A percentile compares a stretch with the other conserved stretches of the same genome.
These are phyloP conservation scores for Penicillium herquei DNA, from an alignment of 495 filamentous ascomycete species.

Conservation along the genomic window DNA sequence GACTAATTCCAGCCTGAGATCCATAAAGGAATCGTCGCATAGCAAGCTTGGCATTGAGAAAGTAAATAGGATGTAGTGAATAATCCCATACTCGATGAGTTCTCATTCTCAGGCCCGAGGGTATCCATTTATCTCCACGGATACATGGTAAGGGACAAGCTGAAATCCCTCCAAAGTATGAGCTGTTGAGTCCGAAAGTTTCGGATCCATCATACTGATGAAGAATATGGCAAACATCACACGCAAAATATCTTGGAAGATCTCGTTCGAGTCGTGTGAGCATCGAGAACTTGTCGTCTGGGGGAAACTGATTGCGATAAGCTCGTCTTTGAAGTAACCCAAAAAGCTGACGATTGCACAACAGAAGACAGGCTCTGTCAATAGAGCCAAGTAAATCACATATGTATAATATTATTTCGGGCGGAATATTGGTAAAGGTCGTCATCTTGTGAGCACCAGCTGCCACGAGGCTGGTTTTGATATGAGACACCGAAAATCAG, in stretches of 20 bases:
- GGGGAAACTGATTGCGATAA: not conserved
- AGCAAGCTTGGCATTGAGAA: not conserved
- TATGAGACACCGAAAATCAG: no score
- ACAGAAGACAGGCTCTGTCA: not conserved
- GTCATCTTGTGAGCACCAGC: not conserved
- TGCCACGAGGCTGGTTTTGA: no score
- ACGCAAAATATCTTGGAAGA: slow-evolving; percentile 1
- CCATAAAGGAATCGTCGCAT: not conserved
- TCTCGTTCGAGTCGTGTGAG: slow-evolving; percentile 3
- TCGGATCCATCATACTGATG: slow-evolving; percentile 7
- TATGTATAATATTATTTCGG: not conserved
- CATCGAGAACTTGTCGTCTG: not conserved
- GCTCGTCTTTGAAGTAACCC: not conserved
- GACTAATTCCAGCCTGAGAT: not conserved
- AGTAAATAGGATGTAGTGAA: not conserved
- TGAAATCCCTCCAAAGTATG: not conserved
- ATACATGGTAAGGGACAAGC: not conserved
- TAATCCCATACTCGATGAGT: not conserved
- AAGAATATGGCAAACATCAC: slow-evolving; percentile 6
- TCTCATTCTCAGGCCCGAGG: not conserved
- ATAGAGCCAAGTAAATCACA: not conserved
- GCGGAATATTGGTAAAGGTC: not conserved
- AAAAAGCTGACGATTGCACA: not conserved
- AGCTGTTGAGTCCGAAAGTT: not conserved
- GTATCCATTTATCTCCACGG: no score